These are phyloP conservation scores for Houttuynia cordata DNA, from an alignment of 164 flowering plant species.

Conservation along the genomic window DNA sequence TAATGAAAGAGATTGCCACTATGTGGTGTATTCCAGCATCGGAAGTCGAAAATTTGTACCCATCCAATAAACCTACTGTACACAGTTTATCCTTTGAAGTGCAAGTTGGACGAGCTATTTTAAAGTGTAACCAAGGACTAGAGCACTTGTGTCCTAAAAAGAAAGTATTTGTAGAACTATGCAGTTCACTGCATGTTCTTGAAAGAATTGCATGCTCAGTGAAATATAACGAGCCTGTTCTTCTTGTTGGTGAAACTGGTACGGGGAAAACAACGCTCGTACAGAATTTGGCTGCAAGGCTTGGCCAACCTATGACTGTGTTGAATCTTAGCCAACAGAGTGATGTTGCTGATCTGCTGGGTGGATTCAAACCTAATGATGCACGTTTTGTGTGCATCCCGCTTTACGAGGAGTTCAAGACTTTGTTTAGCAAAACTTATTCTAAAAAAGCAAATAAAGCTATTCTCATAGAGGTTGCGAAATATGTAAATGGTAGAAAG, in stretches of 20 bases:
- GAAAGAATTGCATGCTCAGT: constrained; percentile 87
- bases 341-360: constrained; percentile 81
- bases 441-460: constrained; percentile 37
- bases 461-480: constrained; percentile 23
- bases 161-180: constrained; percentile 55
- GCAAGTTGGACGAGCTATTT: constrained; percentile 53
- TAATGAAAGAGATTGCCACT: constrained; percentile 51
- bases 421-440: constrained; percentile 45
- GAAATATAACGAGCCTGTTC: constrained; percentile 81
- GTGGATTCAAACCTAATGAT: constrained; percentile 86
- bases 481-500: constrained; percentile 13
- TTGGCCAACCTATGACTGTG: constrained; percentile 74
- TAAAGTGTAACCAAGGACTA: constrained; percentile 19
- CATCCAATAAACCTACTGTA: constrained; percentile 40
- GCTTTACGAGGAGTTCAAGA: constrained; percentile 63
- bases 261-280: constrained; percentile 98
- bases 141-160: neutral
- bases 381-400: constrained; percentile 56
- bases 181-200: constrained; percentile 54
- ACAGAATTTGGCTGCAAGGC: constrained; percentile 65
- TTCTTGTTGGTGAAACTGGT: constrained; percentile 98
- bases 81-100: constrained; percentile 38
- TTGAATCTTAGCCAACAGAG: constrained; percentile 98
- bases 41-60: constrained; percentile 31
- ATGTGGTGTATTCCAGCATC: constrained; percentile 46